phyloP scores from a whole-genome alignment of 352 stramenopile genomes.

The Pythium graminicola region DNA sequence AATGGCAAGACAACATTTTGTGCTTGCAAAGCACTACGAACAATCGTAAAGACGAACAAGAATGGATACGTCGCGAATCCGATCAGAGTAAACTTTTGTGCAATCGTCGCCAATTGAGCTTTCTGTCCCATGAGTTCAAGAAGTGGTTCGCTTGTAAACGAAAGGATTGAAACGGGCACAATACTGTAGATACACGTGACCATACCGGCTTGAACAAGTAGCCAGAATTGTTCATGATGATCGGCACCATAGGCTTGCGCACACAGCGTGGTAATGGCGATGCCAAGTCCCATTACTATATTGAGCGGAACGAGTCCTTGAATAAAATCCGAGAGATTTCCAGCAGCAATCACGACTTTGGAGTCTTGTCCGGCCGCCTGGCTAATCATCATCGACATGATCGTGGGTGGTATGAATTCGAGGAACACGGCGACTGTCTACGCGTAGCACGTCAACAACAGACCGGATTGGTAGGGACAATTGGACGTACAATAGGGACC shows the following conservation, averaged over 20 bases:
- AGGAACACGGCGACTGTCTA: conserved; percentile 41
- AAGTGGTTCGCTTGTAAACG: conserved; percentile 33
- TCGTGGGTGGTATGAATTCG: conserved; percentile 39
- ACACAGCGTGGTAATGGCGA: conserved; percentile 52
- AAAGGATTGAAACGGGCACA: conserved; percentile 29
- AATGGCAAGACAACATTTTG: conserved; percentile 39
- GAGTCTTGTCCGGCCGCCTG: conserved; percentile 29
- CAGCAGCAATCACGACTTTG: conserved; percentile 38
- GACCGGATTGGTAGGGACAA: background rate
- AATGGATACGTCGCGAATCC: conserved; percentile 37
- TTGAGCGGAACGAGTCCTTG: conserved; percentile 41
- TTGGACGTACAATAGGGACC: conserved; percentile 8
- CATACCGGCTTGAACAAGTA: conserved; percentile 43
- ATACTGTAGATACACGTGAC: conserved; percentile 32
- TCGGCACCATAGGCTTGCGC: conserved; percentile 55
- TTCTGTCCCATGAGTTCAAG: conserved; percentile 47
- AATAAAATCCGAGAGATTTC: conserved; percentile 40
- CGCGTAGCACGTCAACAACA: background rate
- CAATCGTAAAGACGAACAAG: conserved; percentile 29
- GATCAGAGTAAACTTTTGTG: conserved; percentile 33
- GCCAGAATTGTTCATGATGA: conserved; percentile 41
- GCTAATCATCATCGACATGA: conserved; percentile 57
- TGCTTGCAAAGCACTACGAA: conserved; percentile 37
- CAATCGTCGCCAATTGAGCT: conserved; percentile 35
- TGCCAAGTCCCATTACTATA: conserved; percentile 40